Conservation (phyloP, 768 basidiomycete species). For the Mycena galericulata region DNA sequence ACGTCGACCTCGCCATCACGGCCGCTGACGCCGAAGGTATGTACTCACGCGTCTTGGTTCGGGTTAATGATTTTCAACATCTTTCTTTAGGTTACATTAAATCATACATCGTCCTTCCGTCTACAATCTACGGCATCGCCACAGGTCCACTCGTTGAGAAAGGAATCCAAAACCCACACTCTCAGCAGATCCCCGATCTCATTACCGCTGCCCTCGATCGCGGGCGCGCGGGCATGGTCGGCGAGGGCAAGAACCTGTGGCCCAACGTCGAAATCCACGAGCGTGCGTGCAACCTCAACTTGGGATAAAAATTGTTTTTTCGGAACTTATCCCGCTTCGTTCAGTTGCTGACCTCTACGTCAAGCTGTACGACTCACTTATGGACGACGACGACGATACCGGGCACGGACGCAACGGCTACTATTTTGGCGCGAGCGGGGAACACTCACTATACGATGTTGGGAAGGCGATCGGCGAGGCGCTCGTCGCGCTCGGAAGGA, state of each 20-base stretch:
- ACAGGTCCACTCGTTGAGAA: conserved; percentile 58
- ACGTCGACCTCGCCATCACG: conserved; percentile 51
- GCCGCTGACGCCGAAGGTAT: conserved; percentile 54
- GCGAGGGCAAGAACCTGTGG: conserved; percentile 44
- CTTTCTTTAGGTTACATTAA: conserved; percentile 57
- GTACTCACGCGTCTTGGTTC: not conserved
- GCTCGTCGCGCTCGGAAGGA: conserved; percentile 52
- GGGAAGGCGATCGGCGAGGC: conserved; percentile 52
- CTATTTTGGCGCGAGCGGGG: conserved; percentile 66
- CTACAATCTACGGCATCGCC: conserved; percentile 72
- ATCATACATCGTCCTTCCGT: conserved; percentile 63
- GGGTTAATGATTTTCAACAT: conserved; percentile 2
- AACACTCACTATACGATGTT: conserved; percentile 58
- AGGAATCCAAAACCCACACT: conserved; percentile 66
- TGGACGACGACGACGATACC: conserved; percentile 40
- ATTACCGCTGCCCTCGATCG: conserved; percentile 60
- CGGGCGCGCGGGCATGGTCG: conserved; percentile 57
- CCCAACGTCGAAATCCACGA: conserved; percentile 42
- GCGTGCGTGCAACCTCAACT: too few relatives aligned
- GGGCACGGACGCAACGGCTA: conserved; percentile 63
- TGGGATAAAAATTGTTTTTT: too few relatives aligned
- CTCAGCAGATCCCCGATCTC: conserved; percentile 62
- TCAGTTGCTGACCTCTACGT: conserved; percentile 60
- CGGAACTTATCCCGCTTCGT: too few relatives aligned
- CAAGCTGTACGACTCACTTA: conserved; percentile 54